Conservation (phyloP, 495 filamentous ascomycete genomes). For the Neurospora sp. region DNA sequence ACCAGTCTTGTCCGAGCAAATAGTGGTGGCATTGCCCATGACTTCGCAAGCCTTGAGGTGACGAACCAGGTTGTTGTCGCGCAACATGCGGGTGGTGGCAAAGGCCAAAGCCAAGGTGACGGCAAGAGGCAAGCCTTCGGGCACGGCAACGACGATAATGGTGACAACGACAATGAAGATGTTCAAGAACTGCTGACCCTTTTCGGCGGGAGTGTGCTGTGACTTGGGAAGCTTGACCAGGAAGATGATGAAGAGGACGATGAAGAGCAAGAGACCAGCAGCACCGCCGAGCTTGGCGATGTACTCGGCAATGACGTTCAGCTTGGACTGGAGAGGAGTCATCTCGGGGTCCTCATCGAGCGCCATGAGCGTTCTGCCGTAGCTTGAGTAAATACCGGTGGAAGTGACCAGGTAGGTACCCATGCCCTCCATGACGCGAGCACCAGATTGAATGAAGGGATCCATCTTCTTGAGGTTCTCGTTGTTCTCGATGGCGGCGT, state of each 20-base stretch:
- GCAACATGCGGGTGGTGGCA: constrained; percentile 89
- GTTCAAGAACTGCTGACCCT: constrained; percentile 78
- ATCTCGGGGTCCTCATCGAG: constrained; percentile 82
- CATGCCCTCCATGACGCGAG: constrained; percentile 85
- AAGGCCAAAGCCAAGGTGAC: constrained; percentile 91
- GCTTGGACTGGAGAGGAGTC: constrained; percentile 87
- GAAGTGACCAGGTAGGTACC: constrained; percentile 81
- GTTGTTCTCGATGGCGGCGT: constrained; percentile 62
- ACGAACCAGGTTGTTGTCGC: constrained; percentile 89
- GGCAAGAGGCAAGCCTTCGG: constrained; percentile 84
- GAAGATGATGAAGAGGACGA: constrained; percentile 91
- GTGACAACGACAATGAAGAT: constrained; percentile 96
- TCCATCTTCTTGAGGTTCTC: constrained; percentile 75
- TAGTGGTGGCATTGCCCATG: constrained; percentile 96
- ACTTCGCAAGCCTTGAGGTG: constrained; percentile 89
- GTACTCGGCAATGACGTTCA: constrained; percentile 82
- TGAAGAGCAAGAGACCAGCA: constrained; percentile 73
- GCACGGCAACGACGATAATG: constrained; percentile 90
- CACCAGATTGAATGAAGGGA: constrained; percentile 87
- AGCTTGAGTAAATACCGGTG: constrained; percentile 76
- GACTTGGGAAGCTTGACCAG: constrained; percentile 49
- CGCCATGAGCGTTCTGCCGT: constrained; percentile 91
- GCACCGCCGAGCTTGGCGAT: constrained; percentile 88
- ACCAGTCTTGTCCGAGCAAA: constrained; percentile 96
- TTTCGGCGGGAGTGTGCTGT: constrained; percentile 50